These are phyloP conservation scores for Kwoniella mangroviensis DNA, from an alignment of 768 basidiomycete genomes.

Conservation along the genomic window DNA sequence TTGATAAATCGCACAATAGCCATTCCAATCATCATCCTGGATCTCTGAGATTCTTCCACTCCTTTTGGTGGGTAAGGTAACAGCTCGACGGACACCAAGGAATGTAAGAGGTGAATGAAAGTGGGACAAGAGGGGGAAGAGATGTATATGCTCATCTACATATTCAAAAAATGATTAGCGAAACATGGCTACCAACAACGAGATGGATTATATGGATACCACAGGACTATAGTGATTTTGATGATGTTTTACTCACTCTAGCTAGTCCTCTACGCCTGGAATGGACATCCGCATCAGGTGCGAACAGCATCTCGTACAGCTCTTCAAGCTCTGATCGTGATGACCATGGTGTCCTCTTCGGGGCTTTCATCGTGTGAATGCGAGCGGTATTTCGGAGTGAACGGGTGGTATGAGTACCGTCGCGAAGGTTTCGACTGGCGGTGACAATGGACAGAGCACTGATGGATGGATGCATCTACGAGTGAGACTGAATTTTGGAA, in stretches of 20 bases:
- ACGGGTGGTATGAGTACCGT: neutral
- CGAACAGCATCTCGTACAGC: constrained; percentile 52
- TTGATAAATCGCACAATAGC: constrained; percentile 90
- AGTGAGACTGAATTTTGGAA: neutral
- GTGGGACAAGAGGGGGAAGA: constrained; percentile 53
- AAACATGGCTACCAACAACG: neutral
- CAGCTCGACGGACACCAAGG: constrained; percentile 47
- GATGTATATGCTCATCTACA: constrained; percentile 52
- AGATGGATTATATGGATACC: neutral
- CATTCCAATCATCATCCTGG: constrained; percentile 78
- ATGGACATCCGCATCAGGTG: constrained; percentile 35
- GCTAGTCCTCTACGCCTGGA: constrained; percentile 41
- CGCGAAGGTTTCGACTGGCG: neutral
- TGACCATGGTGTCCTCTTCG: constrained; percentile 52
- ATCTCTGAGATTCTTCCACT: constrained; percentile 43
- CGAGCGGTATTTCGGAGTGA: neutral
- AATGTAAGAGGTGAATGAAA: constrained; percentile 51
- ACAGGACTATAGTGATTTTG: neutral
- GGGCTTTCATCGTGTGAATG: constrained; percentile 34
- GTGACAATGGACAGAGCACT: neutral
- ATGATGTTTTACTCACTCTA: constrained; percentile 40
- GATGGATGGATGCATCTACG: neutral
- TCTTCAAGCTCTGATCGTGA: constrained; percentile 46
- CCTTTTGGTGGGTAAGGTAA: constrained; percentile 35
- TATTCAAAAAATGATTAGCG: neutral